These are phyloP conservation scores for Solidago caesia DNA, from an alignment of 129 eudicot genomes.

Conservation along the genomic window DNA sequence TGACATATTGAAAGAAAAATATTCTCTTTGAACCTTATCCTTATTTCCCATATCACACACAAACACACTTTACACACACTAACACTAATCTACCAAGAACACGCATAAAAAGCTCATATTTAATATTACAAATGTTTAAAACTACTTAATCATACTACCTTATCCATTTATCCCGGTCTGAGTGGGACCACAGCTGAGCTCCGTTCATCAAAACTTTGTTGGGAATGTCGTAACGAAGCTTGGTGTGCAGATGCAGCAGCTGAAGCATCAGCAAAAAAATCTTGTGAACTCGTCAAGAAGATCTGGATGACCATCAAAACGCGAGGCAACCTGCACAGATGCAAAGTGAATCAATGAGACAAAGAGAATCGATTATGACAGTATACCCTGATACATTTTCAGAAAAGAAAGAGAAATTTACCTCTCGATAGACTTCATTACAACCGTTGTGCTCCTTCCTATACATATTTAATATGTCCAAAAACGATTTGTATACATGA, in stretches of 20 bases:
- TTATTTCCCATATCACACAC: too few species aligned
- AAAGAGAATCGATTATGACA: neutral
- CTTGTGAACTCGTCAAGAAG: slow-evolving; percentile 89
- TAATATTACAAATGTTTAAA: neutral
- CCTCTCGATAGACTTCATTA: slow-evolving; percentile 86
- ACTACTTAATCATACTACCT: slow-evolving; percentile 35
- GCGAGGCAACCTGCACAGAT: slow-evolving; percentile 70
- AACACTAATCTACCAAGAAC: too few species aligned
- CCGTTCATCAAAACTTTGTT: slow-evolving; percentile 64
- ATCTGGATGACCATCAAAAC: slow-evolving; percentile 82
- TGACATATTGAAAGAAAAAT: too few species aligned
- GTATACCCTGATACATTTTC: neutral
- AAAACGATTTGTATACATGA: slow-evolving; percentile 79
- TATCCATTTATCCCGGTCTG: slow-evolving; percentile 53
- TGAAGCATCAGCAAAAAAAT: slow-evolving; percentile 82
- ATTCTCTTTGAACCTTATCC: too few species aligned
- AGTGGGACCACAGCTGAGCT: slow-evolving; percentile 49
- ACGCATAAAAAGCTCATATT: too few species aligned
- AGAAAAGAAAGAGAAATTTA: slow-evolving; percentile 27
- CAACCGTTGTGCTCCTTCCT: slow-evolving; percentile 88
- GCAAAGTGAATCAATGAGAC: slow-evolving; percentile 1
- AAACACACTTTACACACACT: too few species aligned
- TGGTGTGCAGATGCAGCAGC: slow-evolving; percentile 64
- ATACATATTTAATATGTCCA: slow-evolving; percentile 88
- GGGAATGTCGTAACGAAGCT: slow-evolving; percentile 50